Evolutionary conservation across 148 eudicot genomes (phyloP), one percentile per base, ranked within the genome.

Genomic region (Camellia lanceoleosa): DNA sequence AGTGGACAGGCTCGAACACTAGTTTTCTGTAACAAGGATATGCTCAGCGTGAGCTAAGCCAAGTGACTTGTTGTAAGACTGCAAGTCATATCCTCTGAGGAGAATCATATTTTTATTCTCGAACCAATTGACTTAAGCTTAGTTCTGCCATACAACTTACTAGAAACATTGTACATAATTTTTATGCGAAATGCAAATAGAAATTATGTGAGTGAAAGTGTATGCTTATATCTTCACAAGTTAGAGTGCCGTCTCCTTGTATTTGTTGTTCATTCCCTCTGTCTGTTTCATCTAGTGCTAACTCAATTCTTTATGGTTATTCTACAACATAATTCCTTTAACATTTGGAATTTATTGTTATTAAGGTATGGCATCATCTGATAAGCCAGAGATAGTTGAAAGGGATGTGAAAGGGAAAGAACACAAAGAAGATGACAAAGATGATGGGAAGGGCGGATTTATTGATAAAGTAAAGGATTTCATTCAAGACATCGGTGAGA

Each of bases 401-500:
- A 87, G 88, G 85, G 89, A 80, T 46, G 77, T 52, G 19, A 86
- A 76, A 78, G 94, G 83, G 71, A 89, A 86, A 77, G 85, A 69
- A 49, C 73, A 83, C 41, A 60, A 88, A 77, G 84, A 86, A 68
- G 89, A 89, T 44, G 85, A 89, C 44, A 84, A 92, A 61, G 92
- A 88, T 47, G 92, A 82, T 68, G 87, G 71, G 62, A 82, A 90
- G n/a, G 90, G 87, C 61, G 99, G 98, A 74, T 91, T 96, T 74
- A 41, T 96, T 7, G 92, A 85, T 0, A 93, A 86, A 78, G 91
- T 93, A 42, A 93, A 93, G 84, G 92, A 80, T 87, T 93, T 96
- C 81, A 86, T 96, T 68, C 91, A 91, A 0, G 99, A 92, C 64
- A 84, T 96, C 44, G 99, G 99, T 65, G 99, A 96, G 86, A 93